Base-by-base conservation (phyloP, 331 rosid genomes). In the Acacia pycnantha region DNA sequence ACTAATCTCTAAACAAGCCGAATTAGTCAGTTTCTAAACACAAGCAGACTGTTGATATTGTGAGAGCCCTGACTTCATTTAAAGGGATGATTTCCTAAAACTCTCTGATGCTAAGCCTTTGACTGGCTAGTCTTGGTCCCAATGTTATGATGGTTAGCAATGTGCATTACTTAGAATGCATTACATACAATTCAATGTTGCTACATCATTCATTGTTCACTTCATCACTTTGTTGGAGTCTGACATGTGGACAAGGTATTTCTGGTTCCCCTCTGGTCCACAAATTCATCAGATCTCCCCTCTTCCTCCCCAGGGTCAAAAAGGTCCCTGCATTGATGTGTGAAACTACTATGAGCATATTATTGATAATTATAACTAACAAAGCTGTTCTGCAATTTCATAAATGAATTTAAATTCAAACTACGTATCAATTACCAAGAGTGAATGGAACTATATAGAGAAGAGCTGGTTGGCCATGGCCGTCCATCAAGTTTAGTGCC, bases 401-500 rank as follows among this genome's bases (percentile, higher is more conserved):
- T 12, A 12, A 59, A 56, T 21, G 11, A 54, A 54, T 71, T 65
- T 35, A 43, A 22, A 37, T 71, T 51, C 26, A 43, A 31, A 68
- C 15, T 8, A 56, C 58, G 7, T 29, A 67, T 58, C 56, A 80
- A 65, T 8, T 87, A 88, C 99, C 99, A 0, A 96, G 97, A 13
- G 93, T 96, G 77, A 96, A 96, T 19, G 99, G 99, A 73, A 96
- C 98, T 5, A 96, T 92, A 88, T 96, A 94, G 75, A 96, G 92
- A 35, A 96, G 90, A 15, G 99, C 99, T 0, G 97, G 99, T 85
- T 96, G 99, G 72, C 99, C 98, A 56, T 92, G 99, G 35, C 99
- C 98, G 14, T 92, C 99, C 99, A 96, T 96, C 90, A 96, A 88
- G 92, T 92, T 96, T 51, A 96, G 88, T 41, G 99, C 99, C 85